These are phyloP conservation scores for Didymella exigua DNA, from an alignment of 2,329 filamentous ascomycete species.

Conservation along the genomic window DNA sequence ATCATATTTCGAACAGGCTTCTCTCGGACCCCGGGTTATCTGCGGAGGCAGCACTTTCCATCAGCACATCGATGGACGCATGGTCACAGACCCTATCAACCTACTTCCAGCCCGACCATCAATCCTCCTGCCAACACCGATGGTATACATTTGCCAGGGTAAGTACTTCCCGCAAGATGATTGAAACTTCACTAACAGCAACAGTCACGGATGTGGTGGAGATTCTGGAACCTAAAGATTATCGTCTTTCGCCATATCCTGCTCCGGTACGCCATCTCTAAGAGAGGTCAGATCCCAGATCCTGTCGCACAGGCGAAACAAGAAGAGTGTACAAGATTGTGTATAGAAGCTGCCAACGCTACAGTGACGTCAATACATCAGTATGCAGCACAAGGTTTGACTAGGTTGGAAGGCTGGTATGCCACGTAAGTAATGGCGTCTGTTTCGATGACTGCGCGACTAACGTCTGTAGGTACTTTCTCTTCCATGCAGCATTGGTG, in stretches of 20 bases:
- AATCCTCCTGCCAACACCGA: conserved; percentile 14
- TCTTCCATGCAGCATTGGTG: conserved; percentile 34
- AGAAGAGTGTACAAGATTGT: conserved; percentile 31
- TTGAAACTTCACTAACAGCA: no score
- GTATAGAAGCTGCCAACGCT: conserved; percentile 33
- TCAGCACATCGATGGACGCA: conserved; percentile 24
- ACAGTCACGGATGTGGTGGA: conserved; percentile 34
- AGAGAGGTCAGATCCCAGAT: conserved; percentile 28
- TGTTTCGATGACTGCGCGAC: neutral
- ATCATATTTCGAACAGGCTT: conserved; percentile 31
- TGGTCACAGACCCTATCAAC: conserved; percentile 26
- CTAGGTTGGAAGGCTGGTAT: conserved; percentile 34
- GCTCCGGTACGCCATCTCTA: conserved; percentile 29
- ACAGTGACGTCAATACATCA: conserved; percentile 33
- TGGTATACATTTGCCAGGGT: conserved; percentile 33
- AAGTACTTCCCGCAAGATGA: no score
- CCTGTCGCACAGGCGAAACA: conserved; percentile 23
- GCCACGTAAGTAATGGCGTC: conserved; percentile 27
- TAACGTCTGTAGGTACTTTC: conserved; percentile 26
- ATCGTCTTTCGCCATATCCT: conserved; percentile 35
- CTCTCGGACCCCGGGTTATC: conserved; percentile 33
- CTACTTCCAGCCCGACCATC: conserved; percentile 24
- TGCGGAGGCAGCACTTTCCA: conserved; percentile 30
- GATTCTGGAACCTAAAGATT: conserved; percentile 36
- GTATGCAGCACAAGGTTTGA: conserved; percentile 26